Evolutionary conservation across 2,329 filamentous ascomycete genomes (phyloP).

Genomic region (Tolypocladium sp.): DNA sequence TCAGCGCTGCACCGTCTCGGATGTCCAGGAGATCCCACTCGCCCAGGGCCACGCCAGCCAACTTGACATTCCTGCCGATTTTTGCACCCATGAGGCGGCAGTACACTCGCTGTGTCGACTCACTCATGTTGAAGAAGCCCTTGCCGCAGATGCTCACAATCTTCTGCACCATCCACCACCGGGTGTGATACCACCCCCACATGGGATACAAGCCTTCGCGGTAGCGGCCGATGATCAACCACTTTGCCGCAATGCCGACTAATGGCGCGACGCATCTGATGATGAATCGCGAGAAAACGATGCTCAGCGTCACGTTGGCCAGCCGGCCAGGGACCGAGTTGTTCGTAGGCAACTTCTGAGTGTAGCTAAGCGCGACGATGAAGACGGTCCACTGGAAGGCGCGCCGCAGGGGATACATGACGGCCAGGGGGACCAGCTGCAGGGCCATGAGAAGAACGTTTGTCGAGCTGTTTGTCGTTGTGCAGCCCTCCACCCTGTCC

Average conservation of each 20-base stretch:
- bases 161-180: constrained; percentile 51
- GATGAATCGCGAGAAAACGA: constrained; percentile 30
- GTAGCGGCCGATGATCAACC: constrained; percentile 44
- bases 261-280: constrained; percentile 31
- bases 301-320: constrained; percentile 35
- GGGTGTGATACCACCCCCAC: constrained; percentile 49
- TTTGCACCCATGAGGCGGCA: constrained; percentile 42
- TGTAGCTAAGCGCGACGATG: constrained; percentile 34
- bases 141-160: constrained; percentile 37
- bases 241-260: constrained; percentile 41
- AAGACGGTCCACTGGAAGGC: constrained; percentile 45
- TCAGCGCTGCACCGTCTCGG: constrained; percentile 36
- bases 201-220: constrained; percentile 46
- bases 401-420: constrained; percentile 41
- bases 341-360: constrained; percentile 29
- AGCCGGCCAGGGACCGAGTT: constrained; percentile 32
- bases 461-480: constrained; percentile 36
- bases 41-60: constrained; percentile 35
- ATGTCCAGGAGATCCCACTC: constrained; percentile 50
- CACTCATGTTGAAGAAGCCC: constrained; percentile 32
- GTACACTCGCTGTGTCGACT: constrained; percentile 32
- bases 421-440: constrained; percentile 38
- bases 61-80: constrained; percentile 41
- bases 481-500: constrained; percentile 21
- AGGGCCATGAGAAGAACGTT: constrained; percentile 37